Evolutionary conservation across 306 rosid genomes (phyloP).

Genomic region (Citrullus colocynthis): DNA sequence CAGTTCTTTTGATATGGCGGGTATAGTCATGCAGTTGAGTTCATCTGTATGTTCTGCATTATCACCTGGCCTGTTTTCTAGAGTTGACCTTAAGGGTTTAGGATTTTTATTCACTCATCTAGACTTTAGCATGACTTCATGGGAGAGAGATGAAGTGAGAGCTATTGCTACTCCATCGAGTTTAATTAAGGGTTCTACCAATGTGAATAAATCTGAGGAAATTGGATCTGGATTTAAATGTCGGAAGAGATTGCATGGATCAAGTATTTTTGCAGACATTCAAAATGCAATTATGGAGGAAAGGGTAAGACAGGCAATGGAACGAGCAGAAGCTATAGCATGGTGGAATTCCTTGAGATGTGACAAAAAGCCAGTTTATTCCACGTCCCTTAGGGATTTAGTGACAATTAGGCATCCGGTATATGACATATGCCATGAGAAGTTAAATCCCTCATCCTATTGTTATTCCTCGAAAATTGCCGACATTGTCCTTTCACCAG

Average conservation of each 20-base stretch:
- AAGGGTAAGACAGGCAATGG: conserved; percentile 63
- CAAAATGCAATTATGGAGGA: conserved; percentile 74
- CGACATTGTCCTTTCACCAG: conserved; percentile 72
- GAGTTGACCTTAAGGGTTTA: conserved; percentile 54
- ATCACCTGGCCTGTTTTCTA: conserved; percentile 44
- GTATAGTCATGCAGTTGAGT: conserved; percentile 61
- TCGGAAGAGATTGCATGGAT: conserved; percentile 48
- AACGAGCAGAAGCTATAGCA: conserved; percentile 65
- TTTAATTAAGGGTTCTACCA: conserved; percentile 47
- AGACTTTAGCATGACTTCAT: conserved; percentile 72
- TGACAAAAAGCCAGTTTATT: conserved; percentile 51
- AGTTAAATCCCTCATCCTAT: conserved; percentile 59
- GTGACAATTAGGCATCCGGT: conserved; percentile 69
- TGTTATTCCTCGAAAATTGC: conserved; percentile 76
- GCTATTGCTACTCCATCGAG: conserved; percentile 65
- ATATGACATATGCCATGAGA: conserved; percentile 46
- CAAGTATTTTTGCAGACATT: conserved; percentile 77
- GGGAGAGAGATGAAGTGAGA: conserved; percentile 83
- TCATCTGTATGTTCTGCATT: conserved; percentile 70
- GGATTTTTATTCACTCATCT: conserved; percentile 85
- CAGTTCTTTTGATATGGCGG: conserved; percentile 87
- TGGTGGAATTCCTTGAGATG: conserved; percentile 99
- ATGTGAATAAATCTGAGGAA: conserved; percentile 32
- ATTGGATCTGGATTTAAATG: conserved; percentile 40
- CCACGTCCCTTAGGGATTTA: conserved; percentile 59